phyloP scores from a whole-genome alignment of 2,329 filamentous ascomycete genomes.

The Coniella vitis region DNA sequence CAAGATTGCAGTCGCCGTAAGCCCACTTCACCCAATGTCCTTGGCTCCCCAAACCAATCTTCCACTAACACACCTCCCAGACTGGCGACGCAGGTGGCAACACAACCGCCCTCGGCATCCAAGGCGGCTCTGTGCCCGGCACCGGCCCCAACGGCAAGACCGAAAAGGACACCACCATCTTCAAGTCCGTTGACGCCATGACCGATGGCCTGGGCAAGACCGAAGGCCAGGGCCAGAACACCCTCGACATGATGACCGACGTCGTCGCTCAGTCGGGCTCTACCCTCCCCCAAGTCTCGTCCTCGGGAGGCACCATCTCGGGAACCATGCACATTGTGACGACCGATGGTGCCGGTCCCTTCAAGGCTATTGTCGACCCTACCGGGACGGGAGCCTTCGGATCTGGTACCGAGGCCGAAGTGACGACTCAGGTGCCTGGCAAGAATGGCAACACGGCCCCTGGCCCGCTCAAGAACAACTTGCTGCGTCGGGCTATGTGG shows the following conservation, averaged over 20 bases:
- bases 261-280: slow-evolving; percentile 20
- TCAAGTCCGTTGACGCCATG: slow-evolving; percentile 26
- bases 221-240: slow-evolving; percentile 29
- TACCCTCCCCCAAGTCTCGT: slow-evolving; percentile 21
- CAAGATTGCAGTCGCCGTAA: slow-evolving; percentile 15
- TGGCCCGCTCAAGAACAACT: slow-evolving; percentile 7
- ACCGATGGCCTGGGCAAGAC: slow-evolving; percentile 35
- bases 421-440: slow-evolving; percentile 15
- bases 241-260: slow-evolving; percentile 24
- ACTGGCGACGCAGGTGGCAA: slow-evolving; percentile 30
- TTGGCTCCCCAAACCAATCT: slow-evolving; percentile 14
- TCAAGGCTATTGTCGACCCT: slow-evolving; percentile 15
- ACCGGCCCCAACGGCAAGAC: slow-evolving; percentile 19
- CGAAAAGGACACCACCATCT: slow-evolving; percentile 39
- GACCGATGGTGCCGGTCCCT: slow-evolving; percentile 20
- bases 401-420: slow-evolving; percentile 13
- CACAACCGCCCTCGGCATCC: slow-evolving; percentile 28
- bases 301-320: slow-evolving; percentile 15
- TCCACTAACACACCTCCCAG: slow-evolving; percentile 11
- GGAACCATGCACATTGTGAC: slow-evolving; percentile 22
- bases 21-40: not conserved
- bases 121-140: slow-evolving; percentile 26
- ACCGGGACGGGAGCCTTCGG: slow-evolving; percentile 16
- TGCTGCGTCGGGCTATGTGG: slow-evolving; percentile 10
- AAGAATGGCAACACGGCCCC: slow-evolving; percentile 13